Percentiles rank a stretch among this genome's conserved stretches.
phyloP scores from a whole-genome alignment of 73 alveolate genomes.

The Paramecium sonneborni region DNA sequence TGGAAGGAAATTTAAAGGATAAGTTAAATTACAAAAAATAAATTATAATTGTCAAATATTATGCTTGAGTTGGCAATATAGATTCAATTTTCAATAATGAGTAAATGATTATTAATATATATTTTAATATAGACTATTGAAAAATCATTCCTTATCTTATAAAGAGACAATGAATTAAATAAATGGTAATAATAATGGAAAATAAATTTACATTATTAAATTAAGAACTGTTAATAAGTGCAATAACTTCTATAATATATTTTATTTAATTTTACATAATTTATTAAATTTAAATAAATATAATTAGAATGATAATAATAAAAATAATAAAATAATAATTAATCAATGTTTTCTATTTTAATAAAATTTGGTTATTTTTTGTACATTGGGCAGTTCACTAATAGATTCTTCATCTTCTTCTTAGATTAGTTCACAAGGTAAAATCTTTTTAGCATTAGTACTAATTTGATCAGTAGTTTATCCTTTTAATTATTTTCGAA shows the following conservation, averaged over 20 bases:
- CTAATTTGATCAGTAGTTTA: background rate
- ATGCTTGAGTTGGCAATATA: too few species aligned
- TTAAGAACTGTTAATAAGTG: too few species aligned
- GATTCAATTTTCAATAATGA: too few species aligned
- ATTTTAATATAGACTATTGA: too few species aligned
- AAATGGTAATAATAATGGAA: too few species aligned
- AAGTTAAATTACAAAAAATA: too few species aligned
- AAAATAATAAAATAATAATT: background rate
- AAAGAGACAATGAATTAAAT: too few species aligned
- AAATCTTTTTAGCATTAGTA: background rate
- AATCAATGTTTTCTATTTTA: background rate
- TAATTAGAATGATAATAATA: background rate
- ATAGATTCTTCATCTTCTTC: background rate
- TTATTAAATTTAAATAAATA: background rate
- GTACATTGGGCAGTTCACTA: background rate
- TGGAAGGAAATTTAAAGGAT: too few species aligned
- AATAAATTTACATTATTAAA: too few species aligned
- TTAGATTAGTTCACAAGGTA: background rate
- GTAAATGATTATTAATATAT: too few species aligned
- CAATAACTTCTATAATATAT: background rate
- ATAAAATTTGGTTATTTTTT: background rate
- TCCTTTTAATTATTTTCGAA: background rate
- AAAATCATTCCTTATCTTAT: too few species aligned
- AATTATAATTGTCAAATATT: too few species aligned
- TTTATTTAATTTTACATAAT: background rate